Evolutionary conservation across 2,329 filamentous ascomycete species (phyloP).

Genomic region (Fusarium lyarnte): DNA sequence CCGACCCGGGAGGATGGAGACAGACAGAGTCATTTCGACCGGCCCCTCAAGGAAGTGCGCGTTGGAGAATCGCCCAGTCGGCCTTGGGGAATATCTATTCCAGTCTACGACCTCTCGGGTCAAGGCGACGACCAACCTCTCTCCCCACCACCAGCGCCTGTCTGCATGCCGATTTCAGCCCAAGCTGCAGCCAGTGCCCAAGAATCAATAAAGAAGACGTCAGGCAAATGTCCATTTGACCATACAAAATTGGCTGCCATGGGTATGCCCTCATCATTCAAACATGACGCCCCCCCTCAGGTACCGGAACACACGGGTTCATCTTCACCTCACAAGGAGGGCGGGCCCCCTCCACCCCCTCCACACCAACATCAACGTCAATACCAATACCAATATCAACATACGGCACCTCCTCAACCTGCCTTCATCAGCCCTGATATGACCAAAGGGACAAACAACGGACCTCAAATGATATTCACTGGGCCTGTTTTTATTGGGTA

Average conservation of each 20-base stretch:
- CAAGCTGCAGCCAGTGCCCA: constrained; percentile 37
- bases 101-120: constrained; percentile 60
- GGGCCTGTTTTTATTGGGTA: constrained; percentile 96
- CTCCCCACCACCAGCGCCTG: constrained; percentile 68
- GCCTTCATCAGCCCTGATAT: constrained; percentile 61
- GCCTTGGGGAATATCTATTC: constrained; percentile 91
- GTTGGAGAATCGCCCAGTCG: constrained; percentile 92
- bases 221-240: constrained; percentile 68
- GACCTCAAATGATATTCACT: constrained; percentile 84
- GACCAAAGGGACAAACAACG: constrained; percentile 44
- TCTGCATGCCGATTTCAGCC: constrained; percentile 57
- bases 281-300: constrained; percentile 22
- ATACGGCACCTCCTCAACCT: constrained; percentile 51
- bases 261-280: constrained; percentile 35
- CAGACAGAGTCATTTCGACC: constrained; percentile 80
- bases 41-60: constrained; percentile 87
- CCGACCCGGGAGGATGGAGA: constrained; percentile 57
- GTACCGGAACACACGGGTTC: constrained; percentile 21
- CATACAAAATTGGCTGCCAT: constrained; percentile 57
- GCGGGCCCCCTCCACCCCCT: constrained; percentile 24
- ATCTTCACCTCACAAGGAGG: constrained; percentile 36
- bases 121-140: constrained; percentile 54
- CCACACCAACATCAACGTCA: constrained; percentile 9
- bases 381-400: constrained; percentile 8
- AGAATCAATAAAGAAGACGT: constrained; percentile 42